phyloP scores from a whole-genome alignment of 1,284 basidiomycete species.

The Filobasidium uniguttulatum region DNA sequence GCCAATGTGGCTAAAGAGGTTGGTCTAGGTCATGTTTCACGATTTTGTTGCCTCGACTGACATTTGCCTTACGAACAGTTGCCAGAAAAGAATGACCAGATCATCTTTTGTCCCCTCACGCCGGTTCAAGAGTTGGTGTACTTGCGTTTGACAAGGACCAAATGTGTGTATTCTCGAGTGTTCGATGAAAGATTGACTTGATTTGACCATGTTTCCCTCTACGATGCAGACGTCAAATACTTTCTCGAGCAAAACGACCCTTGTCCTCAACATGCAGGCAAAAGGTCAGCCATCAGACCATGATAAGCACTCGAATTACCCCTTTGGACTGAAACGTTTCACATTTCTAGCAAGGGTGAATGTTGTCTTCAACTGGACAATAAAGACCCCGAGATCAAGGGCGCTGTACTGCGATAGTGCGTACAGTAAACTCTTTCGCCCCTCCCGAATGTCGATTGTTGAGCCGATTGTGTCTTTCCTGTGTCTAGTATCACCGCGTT shows the following conservation, averaged over 20 bases:
- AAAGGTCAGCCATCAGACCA: constrained; percentile 19
- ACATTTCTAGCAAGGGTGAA: neutral
- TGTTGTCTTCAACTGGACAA: neutral
- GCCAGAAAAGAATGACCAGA: constrained; percentile 39
- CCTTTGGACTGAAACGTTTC: too few relatives aligned
- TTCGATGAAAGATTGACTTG: neutral
- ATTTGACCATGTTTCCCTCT: too few relatives aligned
- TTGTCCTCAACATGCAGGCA: constrained; percentile 32
- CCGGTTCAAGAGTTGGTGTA: constrained; percentile 36
- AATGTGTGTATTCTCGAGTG: neutral
- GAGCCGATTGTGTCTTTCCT: too few relatives aligned
- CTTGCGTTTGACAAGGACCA: constrained; percentile 20
- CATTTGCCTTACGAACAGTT: constrained; percentile 23
- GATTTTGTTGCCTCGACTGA: constrained; percentile 33
- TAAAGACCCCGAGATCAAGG: constrained; percentile 5
- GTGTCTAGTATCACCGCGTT: constrained; percentile 28
- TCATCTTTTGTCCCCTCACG: constrained; percentile 41
- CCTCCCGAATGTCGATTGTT: too few relatives aligned
- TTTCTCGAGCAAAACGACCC: constrained; percentile 35
- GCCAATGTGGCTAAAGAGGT: constrained; percentile 36
- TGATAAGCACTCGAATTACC: too few relatives aligned
- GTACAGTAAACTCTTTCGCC: too few relatives aligned
- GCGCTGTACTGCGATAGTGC: constrained; percentile 26
- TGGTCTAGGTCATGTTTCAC: constrained; percentile 22
- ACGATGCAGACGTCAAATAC: constrained; percentile 35